Conservation (phyloP, 805 yeast genomes). For the Zygotorulaspora sp. region DNA sequence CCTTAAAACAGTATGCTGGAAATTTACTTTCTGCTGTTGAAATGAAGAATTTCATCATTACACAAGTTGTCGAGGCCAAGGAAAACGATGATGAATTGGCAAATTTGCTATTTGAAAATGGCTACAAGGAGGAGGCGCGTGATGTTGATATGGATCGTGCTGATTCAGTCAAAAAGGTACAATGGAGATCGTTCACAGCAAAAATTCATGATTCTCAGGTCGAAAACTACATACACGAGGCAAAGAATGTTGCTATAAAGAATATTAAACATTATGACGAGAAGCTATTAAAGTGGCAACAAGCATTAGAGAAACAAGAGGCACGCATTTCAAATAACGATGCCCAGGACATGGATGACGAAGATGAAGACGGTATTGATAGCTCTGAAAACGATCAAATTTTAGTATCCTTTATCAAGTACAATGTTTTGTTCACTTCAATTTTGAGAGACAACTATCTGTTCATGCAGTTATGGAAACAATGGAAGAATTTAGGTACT, state of each 20-base stretch:
- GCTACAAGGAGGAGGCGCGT: slow-evolving; percentile 32
- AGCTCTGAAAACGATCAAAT: slow-evolving; percentile 65
- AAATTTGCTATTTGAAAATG: slow-evolving; percentile 35
- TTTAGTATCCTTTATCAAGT: slow-evolving; percentile 68
- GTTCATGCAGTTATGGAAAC: slow-evolving; percentile 35
- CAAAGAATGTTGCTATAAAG: slow-evolving; percentile 32
- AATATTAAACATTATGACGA: slow-evolving; percentile 51
- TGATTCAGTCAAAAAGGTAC: slow-evolving; percentile 42
- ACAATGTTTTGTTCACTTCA: slow-evolving; percentile 58
- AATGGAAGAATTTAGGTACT: slow-evolving; percentile 26
- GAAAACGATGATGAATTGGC: slow-evolving; percentile 36
- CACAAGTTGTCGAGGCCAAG: slow-evolving; percentile 13
- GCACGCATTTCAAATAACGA: slow-evolving; percentile 45
- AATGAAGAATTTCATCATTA: slow-evolving; percentile 22
- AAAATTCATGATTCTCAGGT: slow-evolving; percentile 64
- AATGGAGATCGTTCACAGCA: slow-evolving; percentile 63
- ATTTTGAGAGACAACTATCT: slow-evolving; percentile 66
- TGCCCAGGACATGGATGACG: slow-evolving; percentile 42
- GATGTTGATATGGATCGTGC: slow-evolving; percentile 13
- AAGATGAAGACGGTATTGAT: slow-evolving; percentile 37
- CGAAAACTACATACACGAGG: slow-evolving; percentile 52
- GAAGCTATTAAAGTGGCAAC: slow-evolving; percentile 62
- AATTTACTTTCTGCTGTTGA: slow-evolving; percentile 23
- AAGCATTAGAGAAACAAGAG: slow-evolving; percentile 57
- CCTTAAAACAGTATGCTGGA: slow-evolving; percentile 29